phyloP scores from a whole-genome alignment of 2,329 filamentous ascomycete genomes.

The Calonectria pseudoreteaudii region DNA sequence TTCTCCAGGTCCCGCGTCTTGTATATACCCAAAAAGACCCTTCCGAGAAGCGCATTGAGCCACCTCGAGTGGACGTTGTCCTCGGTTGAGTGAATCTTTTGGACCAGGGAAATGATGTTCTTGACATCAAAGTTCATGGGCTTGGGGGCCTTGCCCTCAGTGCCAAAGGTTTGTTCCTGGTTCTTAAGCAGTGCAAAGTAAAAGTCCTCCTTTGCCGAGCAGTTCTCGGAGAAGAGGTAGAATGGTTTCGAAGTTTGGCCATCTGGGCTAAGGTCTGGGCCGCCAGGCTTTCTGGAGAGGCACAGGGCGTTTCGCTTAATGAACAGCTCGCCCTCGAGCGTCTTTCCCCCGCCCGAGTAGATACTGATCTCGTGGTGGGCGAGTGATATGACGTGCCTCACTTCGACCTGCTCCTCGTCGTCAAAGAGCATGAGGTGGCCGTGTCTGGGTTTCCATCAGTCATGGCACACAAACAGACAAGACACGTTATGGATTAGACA shows the following conservation, averaged over 20 bases:
- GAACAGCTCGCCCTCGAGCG: conserved; percentile 92
- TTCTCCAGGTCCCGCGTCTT: conserved; percentile 85
- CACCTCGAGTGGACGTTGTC: conserved; percentile 92
- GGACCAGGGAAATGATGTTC: conserved; percentile 89
- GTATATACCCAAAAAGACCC: conserved; percentile 89
- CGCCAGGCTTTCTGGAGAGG: conserved; percentile 73
- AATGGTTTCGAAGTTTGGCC: conserved; percentile 80
- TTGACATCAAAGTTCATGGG: conserved; percentile 84
- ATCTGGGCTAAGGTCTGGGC: conserved; percentile 66
- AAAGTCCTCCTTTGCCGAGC: conserved; percentile 97
- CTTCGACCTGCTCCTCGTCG: conserved; percentile 93
- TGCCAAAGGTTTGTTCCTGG: conserved; percentile 75
- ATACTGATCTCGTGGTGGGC: conserved; percentile 88
- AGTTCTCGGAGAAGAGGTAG: conserved; percentile 94
- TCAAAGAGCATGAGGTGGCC: conserved; percentile 98
- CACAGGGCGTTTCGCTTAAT: conserved; percentile 94
- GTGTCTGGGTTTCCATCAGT: conserved; percentile 67
- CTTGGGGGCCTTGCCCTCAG: conserved; percentile 68
- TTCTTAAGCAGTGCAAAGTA: conserved; percentile 93
- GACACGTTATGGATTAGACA: conserved; percentile 33
- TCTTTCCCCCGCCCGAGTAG: conserved; percentile 81
- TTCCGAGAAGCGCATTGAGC: conserved; percentile 91
- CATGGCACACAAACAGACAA: conserved; percentile 22
- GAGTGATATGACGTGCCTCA: conserved; percentile 94
- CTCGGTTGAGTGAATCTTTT: conserved; percentile 90